A percentile compares a stretch with the other conserved stretches of the same genome.
Evolutionary conservation across 768 basidiomycete genomes (phyloP).

Genomic region (Mycena maculata): DNA sequence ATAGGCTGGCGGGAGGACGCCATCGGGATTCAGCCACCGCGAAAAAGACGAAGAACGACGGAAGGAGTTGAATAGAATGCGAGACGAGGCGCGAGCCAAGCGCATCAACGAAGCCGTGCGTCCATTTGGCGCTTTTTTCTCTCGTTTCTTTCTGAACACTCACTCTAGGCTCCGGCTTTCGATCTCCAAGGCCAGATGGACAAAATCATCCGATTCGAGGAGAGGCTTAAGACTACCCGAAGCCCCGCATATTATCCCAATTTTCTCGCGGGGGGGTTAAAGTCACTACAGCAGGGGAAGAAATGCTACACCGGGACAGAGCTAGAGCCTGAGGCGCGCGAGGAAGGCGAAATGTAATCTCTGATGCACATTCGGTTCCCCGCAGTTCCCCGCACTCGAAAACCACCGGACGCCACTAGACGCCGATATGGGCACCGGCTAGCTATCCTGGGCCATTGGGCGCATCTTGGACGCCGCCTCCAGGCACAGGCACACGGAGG

Average conservation of each 20-base stretch:
- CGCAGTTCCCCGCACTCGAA: not conserved
- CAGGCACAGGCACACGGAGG: not conserved
- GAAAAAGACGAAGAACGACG: constrained; percentile 75
- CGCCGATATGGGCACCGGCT: not conserved
- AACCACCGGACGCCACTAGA: constrained; percentile 11
- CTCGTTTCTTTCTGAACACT: not conserved
- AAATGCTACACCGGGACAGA: constrained; percentile 42
- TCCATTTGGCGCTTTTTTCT: constrained; percentile 7
- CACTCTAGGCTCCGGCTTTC: constrained; percentile 58
- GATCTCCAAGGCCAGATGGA: constrained; percentile 70
- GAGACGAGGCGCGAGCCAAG: constrained; percentile 74
- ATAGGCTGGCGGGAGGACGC: constrained; percentile 58
- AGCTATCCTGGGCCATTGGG: constrained; percentile 16
- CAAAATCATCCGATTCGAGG: constrained; percentile 73
- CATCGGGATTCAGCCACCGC: constrained; percentile 59
- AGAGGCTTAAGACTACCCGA: constrained; percentile 58
- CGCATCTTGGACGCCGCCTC: not conserved
- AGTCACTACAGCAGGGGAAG: constrained; percentile 47
- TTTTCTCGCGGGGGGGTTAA: constrained; percentile 60
- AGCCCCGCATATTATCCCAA: constrained; percentile 73
- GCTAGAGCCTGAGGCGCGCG: constrained; percentile 42
- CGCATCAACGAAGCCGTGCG: constrained; percentile 67
- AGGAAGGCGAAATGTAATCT: constrained; percentile 52
- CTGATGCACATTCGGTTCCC: not conserved
- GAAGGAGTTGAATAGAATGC: constrained; percentile 74